These are phyloP conservation scores for Papiliotrema laurentii DNA, from an alignment of 1,284 basidiomycete species.

Conservation along the genomic window DNA sequence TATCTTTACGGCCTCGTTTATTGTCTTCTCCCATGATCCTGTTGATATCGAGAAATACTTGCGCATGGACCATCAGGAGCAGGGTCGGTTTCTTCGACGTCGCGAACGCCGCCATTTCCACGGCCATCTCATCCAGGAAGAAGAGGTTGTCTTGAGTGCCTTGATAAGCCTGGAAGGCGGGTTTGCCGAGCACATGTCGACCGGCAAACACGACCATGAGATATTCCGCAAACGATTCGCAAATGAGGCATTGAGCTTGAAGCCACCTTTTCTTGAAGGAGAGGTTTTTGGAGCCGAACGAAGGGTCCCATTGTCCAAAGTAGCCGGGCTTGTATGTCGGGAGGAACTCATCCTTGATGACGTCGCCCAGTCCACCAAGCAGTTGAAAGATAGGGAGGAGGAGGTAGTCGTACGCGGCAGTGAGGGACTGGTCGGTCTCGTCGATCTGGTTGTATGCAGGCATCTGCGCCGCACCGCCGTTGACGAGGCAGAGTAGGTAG, in stretches of 20 bases:
- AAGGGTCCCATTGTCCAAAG: constrained; percentile 7
- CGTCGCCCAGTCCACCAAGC: constrained; percentile 2
- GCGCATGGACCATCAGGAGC: constrained; percentile 6
- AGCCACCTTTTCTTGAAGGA: constrained; percentile 3
- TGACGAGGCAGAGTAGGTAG: not conserved
- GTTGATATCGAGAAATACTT: constrained; percentile 15
- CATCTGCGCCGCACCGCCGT: no score
- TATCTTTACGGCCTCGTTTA: not conserved
- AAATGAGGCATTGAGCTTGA: constrained; percentile 7
- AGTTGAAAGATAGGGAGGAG: constrained; percentile 7
- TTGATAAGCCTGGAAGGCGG: no score
- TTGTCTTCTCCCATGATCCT: not conserved
- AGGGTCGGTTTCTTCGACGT: constrained; percentile 5
- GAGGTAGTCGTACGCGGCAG: constrained; percentile 9
- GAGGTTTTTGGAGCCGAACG: not conserved
- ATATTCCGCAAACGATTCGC: constrained; percentile 10
- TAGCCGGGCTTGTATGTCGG: constrained; percentile 10
- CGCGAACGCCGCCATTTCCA: constrained; percentile 9
- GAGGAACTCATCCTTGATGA: constrained; percentile 3
- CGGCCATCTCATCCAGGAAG: constrained; percentile 15
- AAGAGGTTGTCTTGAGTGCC: not conserved
- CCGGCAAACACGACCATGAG: constrained; percentile 1
- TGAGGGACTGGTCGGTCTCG: not conserved
- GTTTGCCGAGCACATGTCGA: not conserved
- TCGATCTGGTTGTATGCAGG: not conserved